These are phyloP conservation scores for Monilinia fructigena DNA, from an alignment of 2,329 filamentous ascomycete genomes.

Conservation along the genomic window DNA sequence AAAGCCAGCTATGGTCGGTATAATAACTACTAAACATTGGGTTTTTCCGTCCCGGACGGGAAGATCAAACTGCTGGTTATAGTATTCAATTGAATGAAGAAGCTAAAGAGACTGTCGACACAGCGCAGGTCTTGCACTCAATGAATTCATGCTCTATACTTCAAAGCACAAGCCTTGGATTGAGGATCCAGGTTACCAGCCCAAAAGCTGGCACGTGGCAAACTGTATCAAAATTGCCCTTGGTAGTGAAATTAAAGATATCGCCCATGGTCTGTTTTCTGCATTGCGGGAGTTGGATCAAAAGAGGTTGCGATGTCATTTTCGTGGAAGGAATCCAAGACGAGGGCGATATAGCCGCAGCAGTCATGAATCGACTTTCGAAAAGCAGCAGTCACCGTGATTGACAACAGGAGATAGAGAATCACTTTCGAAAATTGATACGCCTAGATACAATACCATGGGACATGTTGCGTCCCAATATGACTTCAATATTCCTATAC, in stretches of 20 bases:
- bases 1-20: slow-evolving; percentile 38
- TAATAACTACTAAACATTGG: slow-evolving; percentile 36
- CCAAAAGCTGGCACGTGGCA: slow-evolving; percentile 25
- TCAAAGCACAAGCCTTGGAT: slow-evolving; percentile 7
- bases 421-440: slow-evolving; percentile 9
- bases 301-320: slow-evolving; percentile 72
- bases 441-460: slow-evolving; percentile 2
- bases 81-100: background rate
- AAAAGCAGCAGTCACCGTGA: slow-evolving; percentile 69
- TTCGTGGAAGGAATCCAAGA: slow-evolving; percentile 86
- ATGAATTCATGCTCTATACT: slow-evolving; percentile 11
- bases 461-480: slow-evolving; percentile 12
- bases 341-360: slow-evolving; percentile 78
- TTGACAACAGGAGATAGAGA: slow-evolving; percentile 24
- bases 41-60: background rate
- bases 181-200: background rate
- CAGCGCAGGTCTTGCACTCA: background rate
- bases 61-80: background rate
- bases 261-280: slow-evolving; percentile 86
- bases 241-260: slow-evolving; percentile 66
- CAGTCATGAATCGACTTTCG: slow-evolving; percentile 82
- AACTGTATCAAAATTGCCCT: slow-evolving; percentile 65
- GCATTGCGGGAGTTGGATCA: slow-evolving; percentile 82
- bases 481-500: slow-evolving; percentile 21
- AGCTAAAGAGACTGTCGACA: no score